Evolutionary conservation across 2,329 filamentous ascomycete genomes (phyloP).

Genomic region (Nemania diffusa): DNA sequence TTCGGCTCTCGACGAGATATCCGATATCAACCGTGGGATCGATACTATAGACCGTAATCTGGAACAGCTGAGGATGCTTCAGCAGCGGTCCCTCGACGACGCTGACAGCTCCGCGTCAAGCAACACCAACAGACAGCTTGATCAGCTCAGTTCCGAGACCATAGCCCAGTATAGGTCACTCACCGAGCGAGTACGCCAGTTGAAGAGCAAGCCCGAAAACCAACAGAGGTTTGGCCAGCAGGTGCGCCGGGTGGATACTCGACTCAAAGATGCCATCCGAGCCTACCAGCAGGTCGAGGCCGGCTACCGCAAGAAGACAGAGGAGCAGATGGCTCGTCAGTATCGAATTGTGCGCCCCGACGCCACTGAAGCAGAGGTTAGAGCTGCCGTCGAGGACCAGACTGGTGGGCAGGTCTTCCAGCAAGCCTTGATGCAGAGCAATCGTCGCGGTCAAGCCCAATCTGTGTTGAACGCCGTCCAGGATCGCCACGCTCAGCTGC

Average conservation of each 20-base stretch:
- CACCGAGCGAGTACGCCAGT: conserved; percentile 78
- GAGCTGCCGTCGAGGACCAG: conserved; percentile 78
- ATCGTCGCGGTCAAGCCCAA: conserved; percentile 82
- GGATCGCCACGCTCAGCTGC: conserved; percentile 84
- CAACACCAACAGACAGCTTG: conserved; percentile 74
- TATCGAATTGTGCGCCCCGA: conserved; percentile 90
- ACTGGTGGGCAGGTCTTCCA: conserved; percentile 83
- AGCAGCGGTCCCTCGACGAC: conserved; percentile 77
- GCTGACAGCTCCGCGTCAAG: conserved; percentile 76
- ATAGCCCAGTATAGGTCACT: conserved; percentile 85
- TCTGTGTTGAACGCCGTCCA: conserved; percentile 82
- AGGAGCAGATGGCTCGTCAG: conserved; percentile 87
- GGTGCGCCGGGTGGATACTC: conserved; percentile 81
- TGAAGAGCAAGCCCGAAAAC: conserved; percentile 85
- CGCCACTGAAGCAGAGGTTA: conserved; percentile 80
- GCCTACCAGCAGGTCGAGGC: conserved; percentile 84
- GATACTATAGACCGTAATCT: conserved; percentile 78
- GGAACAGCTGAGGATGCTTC: conserved; percentile 75
- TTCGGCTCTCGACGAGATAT: conserved; percentile 85
- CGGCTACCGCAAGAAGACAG: conserved; percentile 80
- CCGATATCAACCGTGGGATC: conserved; percentile 81
- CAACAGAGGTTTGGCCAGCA: conserved; percentile 80
- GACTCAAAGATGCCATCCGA: conserved; percentile 82
- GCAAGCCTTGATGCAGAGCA: conserved; percentile 84
- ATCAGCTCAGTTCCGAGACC: conserved; percentile 78